Percentiles rank a stretch among this genome's conserved stretches.
Conservation (phyloP, 441 rosid species). For the Theobroma grandiflorum region DNA sequence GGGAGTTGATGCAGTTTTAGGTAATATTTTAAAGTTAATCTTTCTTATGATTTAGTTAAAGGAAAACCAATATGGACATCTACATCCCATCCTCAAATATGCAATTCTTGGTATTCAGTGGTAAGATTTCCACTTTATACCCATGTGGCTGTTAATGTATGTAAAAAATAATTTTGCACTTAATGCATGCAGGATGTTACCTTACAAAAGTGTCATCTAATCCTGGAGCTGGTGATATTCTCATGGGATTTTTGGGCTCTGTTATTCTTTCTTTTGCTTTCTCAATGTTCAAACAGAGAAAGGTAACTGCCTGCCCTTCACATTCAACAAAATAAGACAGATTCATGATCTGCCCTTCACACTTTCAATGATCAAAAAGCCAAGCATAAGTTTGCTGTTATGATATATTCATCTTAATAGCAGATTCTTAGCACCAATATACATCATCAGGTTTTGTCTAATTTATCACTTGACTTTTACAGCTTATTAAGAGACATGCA, state of each 20-base stretch:
- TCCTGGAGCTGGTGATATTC: constrained; percentile 97
- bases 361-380: background rate
- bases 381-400: background rate
- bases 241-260: constrained; percentile 97
- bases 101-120: background rate
- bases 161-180: constrained; percentile 19
- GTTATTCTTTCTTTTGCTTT: constrained; percentile 96
- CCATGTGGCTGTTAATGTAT: background rate
- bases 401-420: background rate
- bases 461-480: constrained; percentile 40
- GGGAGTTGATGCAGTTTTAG: constrained; percentile 88
- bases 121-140: background rate
- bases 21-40: constrained; percentile 39
- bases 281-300: constrained; percentile 97
- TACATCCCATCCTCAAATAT: background rate
- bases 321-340: background rate
- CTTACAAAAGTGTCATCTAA: constrained; percentile 80
- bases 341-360: background rate
- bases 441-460: background rate
- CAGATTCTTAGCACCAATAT: background rate
- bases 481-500: constrained; percentile 97
- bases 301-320: constrained; percentile 49
- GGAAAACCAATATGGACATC: background rate
- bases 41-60: background rate
- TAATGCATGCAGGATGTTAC: constrained; percentile 68